phyloP scores from a whole-genome alignment of 2,329 filamentous ascomycete species.

The Mollisia scopiformis region DNA sequence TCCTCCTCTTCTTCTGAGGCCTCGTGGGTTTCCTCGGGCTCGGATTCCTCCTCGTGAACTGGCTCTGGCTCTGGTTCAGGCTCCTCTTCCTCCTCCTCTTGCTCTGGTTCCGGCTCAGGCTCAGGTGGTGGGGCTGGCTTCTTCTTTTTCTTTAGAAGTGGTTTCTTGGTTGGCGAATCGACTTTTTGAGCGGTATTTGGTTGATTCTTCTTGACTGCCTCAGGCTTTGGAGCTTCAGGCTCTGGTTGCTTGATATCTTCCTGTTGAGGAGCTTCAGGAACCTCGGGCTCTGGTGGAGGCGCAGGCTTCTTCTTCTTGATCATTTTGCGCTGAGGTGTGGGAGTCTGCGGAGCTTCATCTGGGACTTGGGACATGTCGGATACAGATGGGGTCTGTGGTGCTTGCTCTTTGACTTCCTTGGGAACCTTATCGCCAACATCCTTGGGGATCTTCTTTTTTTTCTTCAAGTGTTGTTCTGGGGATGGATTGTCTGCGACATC shows the following conservation, averaged over 20 bases:
- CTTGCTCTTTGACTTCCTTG: background rate
- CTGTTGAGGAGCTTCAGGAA: slow-evolving; percentile 1
- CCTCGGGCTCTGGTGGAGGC: slow-evolving; percentile 7
- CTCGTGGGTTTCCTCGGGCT: slow-evolving; percentile 3
- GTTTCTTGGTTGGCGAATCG: slow-evolving; percentile 7
- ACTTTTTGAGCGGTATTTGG: slow-evolving; percentile 1
- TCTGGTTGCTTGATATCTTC: background rate
- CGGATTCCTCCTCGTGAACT: slow-evolving; percentile 14
- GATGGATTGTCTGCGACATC: background rate
- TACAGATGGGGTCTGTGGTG: background rate
- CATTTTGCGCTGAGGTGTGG: slow-evolving; percentile 5
- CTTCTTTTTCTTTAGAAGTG: slow-evolving; percentile 22
- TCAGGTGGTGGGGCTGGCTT: slow-evolving; percentile 20
- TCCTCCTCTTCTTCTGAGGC: slow-evolving; percentile 12
- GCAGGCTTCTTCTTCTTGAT: slow-evolving; percentile 19
- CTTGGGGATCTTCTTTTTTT: slow-evolving; percentile 13
- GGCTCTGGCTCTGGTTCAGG: slow-evolving; percentile 12
- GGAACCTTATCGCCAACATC: background rate
- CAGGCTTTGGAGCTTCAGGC: background rate
- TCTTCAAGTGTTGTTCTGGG: slow-evolving; percentile 8
- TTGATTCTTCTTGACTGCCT: background rate
- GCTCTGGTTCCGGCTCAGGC: slow-evolving; percentile 22
- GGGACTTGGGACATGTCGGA: background rate
- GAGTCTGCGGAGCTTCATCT: background rate
- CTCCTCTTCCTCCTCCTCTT: slow-evolving; percentile 12